These are phyloP conservation scores for Ballota nigra DNA, from an alignment of 257 asterid genomes.

Conservation along the genomic window DNA sequence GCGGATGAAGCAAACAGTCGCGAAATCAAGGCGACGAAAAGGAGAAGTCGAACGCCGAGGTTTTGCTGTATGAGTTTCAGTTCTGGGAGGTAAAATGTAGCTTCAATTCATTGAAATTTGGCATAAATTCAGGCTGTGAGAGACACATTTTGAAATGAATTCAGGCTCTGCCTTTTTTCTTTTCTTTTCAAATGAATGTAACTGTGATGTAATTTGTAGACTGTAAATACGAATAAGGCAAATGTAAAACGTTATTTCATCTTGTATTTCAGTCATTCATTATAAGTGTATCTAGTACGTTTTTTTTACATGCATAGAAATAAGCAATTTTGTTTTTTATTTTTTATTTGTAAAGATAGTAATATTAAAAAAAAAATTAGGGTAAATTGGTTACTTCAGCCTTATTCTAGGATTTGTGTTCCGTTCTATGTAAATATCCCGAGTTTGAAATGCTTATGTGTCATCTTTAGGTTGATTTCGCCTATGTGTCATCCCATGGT, in stretches of 20 bases:
- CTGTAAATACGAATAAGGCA: constrained; percentile 9
- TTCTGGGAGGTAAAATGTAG: constrained; percentile 19
- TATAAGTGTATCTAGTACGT: no score
- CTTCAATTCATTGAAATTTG: background rate
- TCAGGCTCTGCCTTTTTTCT: no score
- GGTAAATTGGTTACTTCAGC: no score
- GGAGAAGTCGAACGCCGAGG: constrained; percentile 29
- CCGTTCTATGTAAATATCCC: no score
- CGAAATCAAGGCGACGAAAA: constrained; percentile 26
- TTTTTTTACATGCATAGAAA: no score
- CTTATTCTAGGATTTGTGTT: no score
- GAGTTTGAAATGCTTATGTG: no score
- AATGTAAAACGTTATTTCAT: background rate
- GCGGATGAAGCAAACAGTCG: constrained; percentile 20
- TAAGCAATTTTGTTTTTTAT: no score
- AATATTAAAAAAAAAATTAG: no score
- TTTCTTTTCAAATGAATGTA: background rate
- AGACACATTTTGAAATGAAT: background rate
- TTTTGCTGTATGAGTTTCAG: constrained; percentile 45
- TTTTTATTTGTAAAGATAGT: no score
- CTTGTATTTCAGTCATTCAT: background rate
- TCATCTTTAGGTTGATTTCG: no score
- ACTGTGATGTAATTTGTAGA: background rate
- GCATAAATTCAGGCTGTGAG: background rate
- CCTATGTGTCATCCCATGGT: no score